Evolutionary conservation across 306 rosid genomes (phyloP).

Genomic region (Lathyrus aphaca): DNA sequence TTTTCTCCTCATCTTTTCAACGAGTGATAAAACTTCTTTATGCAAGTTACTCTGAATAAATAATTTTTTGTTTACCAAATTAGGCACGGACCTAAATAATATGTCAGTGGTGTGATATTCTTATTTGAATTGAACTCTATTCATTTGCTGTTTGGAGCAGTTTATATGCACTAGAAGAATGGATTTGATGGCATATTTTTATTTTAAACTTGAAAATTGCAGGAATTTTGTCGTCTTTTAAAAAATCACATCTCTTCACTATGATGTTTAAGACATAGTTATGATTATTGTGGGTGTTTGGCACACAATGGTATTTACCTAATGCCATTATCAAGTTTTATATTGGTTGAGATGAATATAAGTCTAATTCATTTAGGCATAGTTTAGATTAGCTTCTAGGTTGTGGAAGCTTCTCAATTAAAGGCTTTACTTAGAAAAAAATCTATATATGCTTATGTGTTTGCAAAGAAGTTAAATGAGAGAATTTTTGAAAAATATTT

Average conservation of each 20-base stretch:
- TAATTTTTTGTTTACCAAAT: conserved; percentile 14
- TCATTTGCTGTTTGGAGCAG: neutral
- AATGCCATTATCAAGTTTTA: conserved; percentile 28
- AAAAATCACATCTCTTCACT: conserved; percentile 21
- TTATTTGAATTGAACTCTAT: conserved; percentile 32
- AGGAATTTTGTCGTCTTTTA: conserved; percentile 2
- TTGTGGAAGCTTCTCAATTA: neutral
- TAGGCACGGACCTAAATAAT: conserved; percentile 22
- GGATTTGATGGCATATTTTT: neutral
- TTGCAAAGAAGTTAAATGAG: neutral
- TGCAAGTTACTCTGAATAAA: conserved; percentile 26
- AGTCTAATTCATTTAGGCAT: conserved; percentile 22
- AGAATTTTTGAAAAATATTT: neutral
- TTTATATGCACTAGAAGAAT: conserved; percentile 25
- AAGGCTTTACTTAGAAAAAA: conserved; percentile 4
- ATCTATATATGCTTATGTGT: neutral
- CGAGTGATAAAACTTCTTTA: conserved; percentile 17
- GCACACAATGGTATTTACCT: conserved; percentile 15
- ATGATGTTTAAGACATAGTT: conserved; percentile 26
- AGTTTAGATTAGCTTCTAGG: conserved; percentile 15
- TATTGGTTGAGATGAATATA: conserved; percentile 18
- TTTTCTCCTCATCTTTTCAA: neutral
- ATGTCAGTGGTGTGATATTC: neutral
- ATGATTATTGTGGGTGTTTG: conserved; percentile 28
- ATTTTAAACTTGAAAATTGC: conserved; percentile 15